phyloP scores from a whole-genome alignment of 108 stramenopile species.

The Nannochloropsis salina region DNA sequence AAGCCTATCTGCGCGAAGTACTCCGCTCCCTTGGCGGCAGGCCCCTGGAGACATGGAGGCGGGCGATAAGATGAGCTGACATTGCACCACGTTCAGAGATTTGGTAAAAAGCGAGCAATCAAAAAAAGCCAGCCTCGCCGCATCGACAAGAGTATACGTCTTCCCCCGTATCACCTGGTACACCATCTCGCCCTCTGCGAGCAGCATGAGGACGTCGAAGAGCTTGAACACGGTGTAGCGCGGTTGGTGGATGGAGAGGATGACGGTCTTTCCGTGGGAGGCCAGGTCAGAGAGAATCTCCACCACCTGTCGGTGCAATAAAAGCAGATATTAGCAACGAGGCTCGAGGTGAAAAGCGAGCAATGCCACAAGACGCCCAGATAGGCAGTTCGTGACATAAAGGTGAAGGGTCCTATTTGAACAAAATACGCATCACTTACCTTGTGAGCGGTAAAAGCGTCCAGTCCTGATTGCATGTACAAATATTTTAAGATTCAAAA shows the following conservation, averaged over 20 bases:
- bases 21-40: constrained; percentile 38
- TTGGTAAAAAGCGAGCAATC: no score
- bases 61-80: background rate
- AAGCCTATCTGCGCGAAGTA: constrained; percentile 54
- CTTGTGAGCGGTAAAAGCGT: background rate
- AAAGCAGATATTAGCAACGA: no score
- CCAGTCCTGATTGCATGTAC: background rate
- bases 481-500: no score
- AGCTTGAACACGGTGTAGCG: constrained; percentile 53
- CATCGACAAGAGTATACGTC: no score
- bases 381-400: no score
- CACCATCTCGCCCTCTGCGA: constrained; percentile 54
- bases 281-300: background rate
- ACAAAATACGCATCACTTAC: background rate
- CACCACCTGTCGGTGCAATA: background rate
- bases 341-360: no score
- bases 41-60: constrained; percentile 21
- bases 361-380: no score
- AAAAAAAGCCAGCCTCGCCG: no score
- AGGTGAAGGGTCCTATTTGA: no score
- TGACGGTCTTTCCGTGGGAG: constrained; percentile 25
- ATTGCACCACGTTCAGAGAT: no score
- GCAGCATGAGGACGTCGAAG: constrained; percentile 60
- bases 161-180: constrained; percentile 17
- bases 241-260: constrained; percentile 64